Evolutionary conservation across 306 rosid species (phyloP).

Genomic region (Begonia masoniana): DNA sequence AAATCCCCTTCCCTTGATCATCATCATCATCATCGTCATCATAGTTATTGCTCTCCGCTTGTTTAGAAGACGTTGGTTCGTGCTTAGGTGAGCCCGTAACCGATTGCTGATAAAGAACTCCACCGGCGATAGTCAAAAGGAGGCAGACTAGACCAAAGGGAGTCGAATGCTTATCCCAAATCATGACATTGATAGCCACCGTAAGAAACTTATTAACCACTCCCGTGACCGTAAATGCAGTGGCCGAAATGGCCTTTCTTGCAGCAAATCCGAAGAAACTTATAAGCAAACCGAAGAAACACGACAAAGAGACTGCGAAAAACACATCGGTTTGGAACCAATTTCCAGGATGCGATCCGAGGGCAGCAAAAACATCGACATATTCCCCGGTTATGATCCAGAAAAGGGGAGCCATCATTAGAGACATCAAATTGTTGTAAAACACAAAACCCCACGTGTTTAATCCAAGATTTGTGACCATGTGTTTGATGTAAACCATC

Average conservation of each 20-base stretch:
- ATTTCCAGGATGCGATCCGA: constrained; percentile 31
- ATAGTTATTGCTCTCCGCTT: too few species aligned
- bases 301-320: constrained; percentile 53
- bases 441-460: constrained; percentile 92
- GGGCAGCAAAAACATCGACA: constrained; percentile 45
- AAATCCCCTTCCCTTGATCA: too few species aligned
- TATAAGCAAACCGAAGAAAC: constrained; percentile 79
- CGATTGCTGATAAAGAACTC: constrained; percentile 86
- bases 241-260: constrained; percentile 79
- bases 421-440: constrained; percentile 61
- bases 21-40: too few species aligned
- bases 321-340: constrained; percentile 45
- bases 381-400: constrained; percentile 85
- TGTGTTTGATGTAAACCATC: constrained; percentile 94
- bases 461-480: constrained; percentile 85
- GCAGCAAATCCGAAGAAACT: constrained; percentile 98
- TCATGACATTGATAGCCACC: constrained; percentile 70
- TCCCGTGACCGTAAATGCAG: constrained; percentile 91
- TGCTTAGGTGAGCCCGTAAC: constrained; percentile 25
- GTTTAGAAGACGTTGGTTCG: too few species aligned
- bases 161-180: constrained; percentile 98
- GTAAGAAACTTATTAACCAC: constrained; percentile 95
- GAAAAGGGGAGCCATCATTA: constrained; percentile 76
- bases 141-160: constrained; percentile 79
- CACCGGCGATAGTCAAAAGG: constrained; percentile 70